Conservation (phyloP, 2,329 filamentous ascomycete genomes). For the Pseudogymnoascus sp. region DNA sequence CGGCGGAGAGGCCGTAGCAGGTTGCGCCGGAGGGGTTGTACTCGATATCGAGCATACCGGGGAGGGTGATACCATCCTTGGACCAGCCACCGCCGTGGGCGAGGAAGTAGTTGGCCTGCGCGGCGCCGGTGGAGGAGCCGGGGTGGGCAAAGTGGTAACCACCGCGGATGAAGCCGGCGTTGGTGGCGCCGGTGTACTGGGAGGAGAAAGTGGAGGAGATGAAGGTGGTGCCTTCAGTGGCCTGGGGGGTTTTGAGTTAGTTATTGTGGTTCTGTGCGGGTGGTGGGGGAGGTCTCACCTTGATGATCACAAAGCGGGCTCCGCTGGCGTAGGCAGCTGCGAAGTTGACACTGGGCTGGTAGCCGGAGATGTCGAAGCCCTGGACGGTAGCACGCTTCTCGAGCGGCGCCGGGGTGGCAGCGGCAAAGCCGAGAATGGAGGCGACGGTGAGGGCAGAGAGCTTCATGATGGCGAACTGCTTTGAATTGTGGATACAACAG, state of each 20-base stretch:
- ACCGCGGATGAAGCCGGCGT: conserved; percentile 44
- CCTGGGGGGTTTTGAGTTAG: conserved; percentile 28
- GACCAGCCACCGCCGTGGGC: conserved; percentile 46
- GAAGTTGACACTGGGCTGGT: conserved; percentile 33
- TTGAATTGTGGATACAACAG: neutral
- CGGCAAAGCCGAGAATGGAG: neutral
- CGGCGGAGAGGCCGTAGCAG: conserved; percentile 38
- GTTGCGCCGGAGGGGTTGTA: conserved; percentile 29
- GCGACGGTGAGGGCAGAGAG: neutral
- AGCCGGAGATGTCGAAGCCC: conserved; percentile 37
- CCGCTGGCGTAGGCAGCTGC: conserved; percentile 30
- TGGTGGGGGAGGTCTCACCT: conserved; percentile 24
- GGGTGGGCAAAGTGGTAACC: conserved; percentile 49
- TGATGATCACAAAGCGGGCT: conserved; percentile 38
- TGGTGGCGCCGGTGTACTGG: conserved; percentile 42
- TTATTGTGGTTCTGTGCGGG: neutral
- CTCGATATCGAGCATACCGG: conserved; percentile 49
- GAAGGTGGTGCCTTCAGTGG: conserved; percentile 43
- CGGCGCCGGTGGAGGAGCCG: conserved; percentile 33
- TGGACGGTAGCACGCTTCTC: conserved; percentile 24
- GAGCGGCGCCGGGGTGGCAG: neutral
- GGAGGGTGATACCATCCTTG: conserved; percentile 43
- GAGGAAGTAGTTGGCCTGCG: conserved; percentile 44
- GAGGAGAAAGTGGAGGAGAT: conserved; percentile 36
- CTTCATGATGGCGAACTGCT: neutral